These are phyloP conservation scores for Primulina huaijiensis DNA, from an alignment of 257 asterid species.

Conservation along the genomic window DNA sequence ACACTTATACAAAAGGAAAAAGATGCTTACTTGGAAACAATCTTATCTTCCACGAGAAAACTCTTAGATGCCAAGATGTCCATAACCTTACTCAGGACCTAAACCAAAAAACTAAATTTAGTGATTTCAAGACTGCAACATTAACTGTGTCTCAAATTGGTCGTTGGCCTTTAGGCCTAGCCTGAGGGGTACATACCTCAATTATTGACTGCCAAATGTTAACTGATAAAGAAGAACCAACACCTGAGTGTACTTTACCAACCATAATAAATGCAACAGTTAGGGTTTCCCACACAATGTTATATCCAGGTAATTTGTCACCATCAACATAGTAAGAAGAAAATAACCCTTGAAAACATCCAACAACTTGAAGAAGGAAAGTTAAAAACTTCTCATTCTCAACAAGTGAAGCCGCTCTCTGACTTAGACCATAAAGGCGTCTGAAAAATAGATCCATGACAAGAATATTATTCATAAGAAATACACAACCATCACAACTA, in stretches of 20 bases:
- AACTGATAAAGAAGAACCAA: conserved; percentile 58
- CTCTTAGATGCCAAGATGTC: conserved; percentile 64
- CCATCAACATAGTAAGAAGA: conserved; percentile 38
- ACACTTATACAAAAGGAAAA: conserved; percentile 22
- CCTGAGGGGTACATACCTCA: conserved; percentile 47
- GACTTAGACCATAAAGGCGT: conserved; percentile 52
- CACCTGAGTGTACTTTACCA: conserved; percentile 66
- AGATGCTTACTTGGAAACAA: conserved; percentile 51
- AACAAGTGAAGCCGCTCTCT: conserved; percentile 44
- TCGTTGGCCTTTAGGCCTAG: too few species aligned
- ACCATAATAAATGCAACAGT: conserved; percentile 59
- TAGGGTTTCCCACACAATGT: conserved; percentile 48
- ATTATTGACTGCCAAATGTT: conserved; percentile 70
- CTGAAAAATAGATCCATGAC: conserved; percentile 38
- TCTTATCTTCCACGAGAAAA: conserved; percentile 50
- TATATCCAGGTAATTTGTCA: conserved; percentile 30
- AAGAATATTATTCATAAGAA: conserved; percentile 21
- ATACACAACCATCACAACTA: conserved; percentile 12
- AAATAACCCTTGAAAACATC: conserved; percentile 40
- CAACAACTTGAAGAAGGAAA: conserved; percentile 64
- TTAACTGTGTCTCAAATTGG: conserved; percentile 15
- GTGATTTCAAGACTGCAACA: conserved; percentile 25
- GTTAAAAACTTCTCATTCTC: conserved; percentile 55
- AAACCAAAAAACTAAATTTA: conserved; percentile 32
- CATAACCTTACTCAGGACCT: conserved; percentile 73